Evolutionary conservation across 345 rosid genomes (phyloP), one percentile per base, ranked within the genome.

Genomic region (Draba incana): DNA sequence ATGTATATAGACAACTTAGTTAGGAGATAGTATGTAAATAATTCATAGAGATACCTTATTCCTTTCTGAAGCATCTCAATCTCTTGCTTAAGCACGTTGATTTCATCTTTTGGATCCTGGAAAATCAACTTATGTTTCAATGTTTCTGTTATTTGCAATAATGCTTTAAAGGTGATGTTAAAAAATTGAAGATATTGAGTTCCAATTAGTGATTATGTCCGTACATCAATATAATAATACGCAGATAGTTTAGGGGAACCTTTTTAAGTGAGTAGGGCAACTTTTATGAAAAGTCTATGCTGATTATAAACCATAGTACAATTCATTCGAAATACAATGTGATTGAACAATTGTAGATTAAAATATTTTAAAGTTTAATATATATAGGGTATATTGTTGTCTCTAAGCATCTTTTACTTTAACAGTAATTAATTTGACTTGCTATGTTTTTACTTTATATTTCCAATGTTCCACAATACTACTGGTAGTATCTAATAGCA

Each of bases 31-130:
- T 25, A 4, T 35, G 43, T 43, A 24, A 45, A 13, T 62, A 68
- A 37, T 44, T 44, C 27, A 25, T 35, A 15, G 15, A 12, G 10
- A 11, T 75, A 91, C 98, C 96, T 79, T 70, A 85, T 72, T 54
- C 94, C 93, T 70, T 87, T 87, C 52, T 86, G 94, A 41, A 92
- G 86, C 23, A 75, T 76, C 53, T 85, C 87, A 58, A 89, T 82
- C 82, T 92, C 94, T 70, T 84, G 85, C 71, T 84, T 92, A 77
- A 92, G 69, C 84, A 81, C 75, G 53, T 59, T 64, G 75, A 81
- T 76, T 80, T 92, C 98, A 68, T 83, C 81, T 53, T 81, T 84
- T 3, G 81, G 78, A 41, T 88, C 86, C 97, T 90, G 43, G 30
- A 68, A 12, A 38, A 37, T 54, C 16, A 54, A 46, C 5, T 33